Evolutionary conservation across 441 rosid species (phyloP), one percentile per base, ranked within the genome.

Genomic region (Arabidopsis lyrata): DNA sequence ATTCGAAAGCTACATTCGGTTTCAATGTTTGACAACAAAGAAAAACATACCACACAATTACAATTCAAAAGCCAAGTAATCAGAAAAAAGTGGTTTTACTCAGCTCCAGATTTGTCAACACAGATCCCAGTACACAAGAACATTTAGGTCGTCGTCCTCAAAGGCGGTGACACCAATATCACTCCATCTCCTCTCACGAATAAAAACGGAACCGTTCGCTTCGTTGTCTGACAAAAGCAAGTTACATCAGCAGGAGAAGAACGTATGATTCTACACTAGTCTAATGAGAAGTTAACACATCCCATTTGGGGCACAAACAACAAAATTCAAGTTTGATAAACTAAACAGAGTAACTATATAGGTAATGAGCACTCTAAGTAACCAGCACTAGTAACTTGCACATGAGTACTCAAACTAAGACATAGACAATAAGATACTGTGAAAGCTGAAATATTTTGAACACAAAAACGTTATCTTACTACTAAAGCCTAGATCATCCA

Each of bases 151-250:
- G 96, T 90, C 16, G 97, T 92, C 83, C 97, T 86, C 66, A 90
- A 63, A 5, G 98, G 98, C 31, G 97, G 98, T 20, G 97, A 91
- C 66, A 93, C 98, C 87, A 93, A 81, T 72, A 91, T 91, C 62
- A 93, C 98, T 65, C 98, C 97, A 72, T 93, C 98, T 54, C 98
- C 98, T 76, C 97, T 82, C 48, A 91, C 98, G 79, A 93, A 93
- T 10, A 93, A 92, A 76, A 35, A 58, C 4, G 63, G 63, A 36
- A 58, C 6, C 1, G 16, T 58, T 36, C 63, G 63, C 47, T 58
- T 58, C 3, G 63, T 58, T 11, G 63, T 58, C 63, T 58, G 47
- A 12, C 11, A 88, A 90, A 60, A 60, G 39, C 5, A 38, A 27
- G 3, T 8, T 31, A 20, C 39, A 70, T 70, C 49, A 70, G 36